Base-by-base conservation (phyloP, 495 filamentous ascomycete genomes). In the Elaphomyces granulatus region DNA sequence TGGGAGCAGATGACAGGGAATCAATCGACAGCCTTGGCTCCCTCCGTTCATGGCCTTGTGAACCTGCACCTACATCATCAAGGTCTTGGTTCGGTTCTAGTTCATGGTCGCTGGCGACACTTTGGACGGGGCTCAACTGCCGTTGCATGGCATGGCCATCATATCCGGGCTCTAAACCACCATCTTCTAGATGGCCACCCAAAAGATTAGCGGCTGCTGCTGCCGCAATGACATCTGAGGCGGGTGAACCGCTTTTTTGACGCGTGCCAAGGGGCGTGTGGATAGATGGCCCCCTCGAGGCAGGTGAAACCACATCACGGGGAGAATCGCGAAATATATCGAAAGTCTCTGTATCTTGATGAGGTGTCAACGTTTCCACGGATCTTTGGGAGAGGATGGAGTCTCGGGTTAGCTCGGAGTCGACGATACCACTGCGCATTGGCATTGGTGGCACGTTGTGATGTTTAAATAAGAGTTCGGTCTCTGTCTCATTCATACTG, bases 331-430 rank as follows among this genome's bases (percentile, higher is more conserved):
- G 62, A 12, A 72, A 52, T 2, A 80, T 55, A 34, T 83, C 75
- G 15, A 63, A 70, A 45, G 42, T 70, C 59, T 52, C 66, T 60
- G 51, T 44, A 37, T 32, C 14, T 58, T 48, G 38, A 47, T 45
- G 32, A 51, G 53, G 16, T 51, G 45, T 26, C 44, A 46, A 46
- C 38, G 83, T 74, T 45, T 79, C 59, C 45, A 79, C 82, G 0
- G 83, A 87, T 17, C 80, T 75, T 28, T 83, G 79, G 3, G 90
- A 87, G 8, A 93, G 65, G 41, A 98, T 82, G 0, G 92, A 96
- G 26, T 81, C 78, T 52, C 90, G 71, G 2, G 90, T 96, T 36
- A 94, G 54, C 18, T 94, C 86, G 0, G 87, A 92, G 20, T 81
- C 72, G n/a, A n/a, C n/a, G 19, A 92, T 72, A 32, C 83, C 83